These are phyloP conservation scores for Prunus dulcis DNA, from an alignment of 306 rosid species.

Conservation along the genomic window DNA sequence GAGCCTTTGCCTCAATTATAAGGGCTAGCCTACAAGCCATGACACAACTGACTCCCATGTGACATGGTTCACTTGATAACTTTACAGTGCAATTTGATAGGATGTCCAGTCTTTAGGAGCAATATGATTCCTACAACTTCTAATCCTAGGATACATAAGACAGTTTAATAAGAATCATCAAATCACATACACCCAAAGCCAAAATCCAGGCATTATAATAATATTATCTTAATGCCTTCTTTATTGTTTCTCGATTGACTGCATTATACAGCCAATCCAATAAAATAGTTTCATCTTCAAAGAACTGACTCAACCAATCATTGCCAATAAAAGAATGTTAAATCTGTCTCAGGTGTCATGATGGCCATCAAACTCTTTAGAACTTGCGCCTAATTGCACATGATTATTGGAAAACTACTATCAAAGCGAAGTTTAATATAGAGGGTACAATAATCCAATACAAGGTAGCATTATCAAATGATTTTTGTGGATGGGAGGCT, in stretches of 20 bases:
- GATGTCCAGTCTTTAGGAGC: background rate
- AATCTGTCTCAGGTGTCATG: background rate
- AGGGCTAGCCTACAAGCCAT: constrained; percentile 7
- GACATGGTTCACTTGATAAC: constrained; percentile 9
- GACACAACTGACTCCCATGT: background rate
- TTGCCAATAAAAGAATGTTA: background rate
- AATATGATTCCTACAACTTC: background rate
- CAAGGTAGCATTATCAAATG: background rate
- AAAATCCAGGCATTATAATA: background rate
- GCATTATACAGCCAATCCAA: background rate
- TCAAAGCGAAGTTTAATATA: background rate
- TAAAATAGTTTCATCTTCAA: background rate
- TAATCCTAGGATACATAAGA: background rate
- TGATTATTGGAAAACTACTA: background rate
- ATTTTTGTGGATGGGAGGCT: background rate
- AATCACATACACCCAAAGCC: background rate
- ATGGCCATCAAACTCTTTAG: background rate
- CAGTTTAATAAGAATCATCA: background rate
- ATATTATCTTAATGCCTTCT: constrained; percentile 4
- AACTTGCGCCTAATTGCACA: background rate
- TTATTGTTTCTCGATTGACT: background rate
- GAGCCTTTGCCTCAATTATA: constrained; percentile 1
- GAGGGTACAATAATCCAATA: background rate
- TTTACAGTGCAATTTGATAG: constrained; percentile 1
- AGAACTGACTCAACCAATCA: background rate